Conservation (phyloP, 768 basidiomycete species). For the Pulveroboletus ravenelii region DNA sequence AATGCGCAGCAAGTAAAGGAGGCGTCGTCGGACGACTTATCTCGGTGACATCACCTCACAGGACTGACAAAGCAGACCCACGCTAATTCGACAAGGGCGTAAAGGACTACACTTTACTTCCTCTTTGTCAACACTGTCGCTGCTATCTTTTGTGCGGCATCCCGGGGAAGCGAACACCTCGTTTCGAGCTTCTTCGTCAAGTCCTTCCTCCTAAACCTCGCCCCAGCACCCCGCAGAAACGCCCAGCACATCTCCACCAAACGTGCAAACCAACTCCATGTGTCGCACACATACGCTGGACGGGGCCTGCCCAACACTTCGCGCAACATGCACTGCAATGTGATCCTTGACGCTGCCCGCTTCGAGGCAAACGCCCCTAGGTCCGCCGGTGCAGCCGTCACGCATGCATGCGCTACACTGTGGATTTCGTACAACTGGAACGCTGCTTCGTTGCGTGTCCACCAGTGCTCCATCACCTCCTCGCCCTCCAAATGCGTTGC, state of each 20-base stretch:
- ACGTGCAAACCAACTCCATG: not conserved
- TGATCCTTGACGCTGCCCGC: not conserved
- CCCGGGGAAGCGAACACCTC: too few species aligned
- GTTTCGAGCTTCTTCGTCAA: not conserved
- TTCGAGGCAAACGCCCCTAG: not conserved
- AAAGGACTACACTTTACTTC: too few species aligned
- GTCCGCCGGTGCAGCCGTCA: conserved; percentile 3
- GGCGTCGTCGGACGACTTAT: too few species aligned
- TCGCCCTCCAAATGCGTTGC: conserved; percentile 5
- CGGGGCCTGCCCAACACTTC: not conserved
- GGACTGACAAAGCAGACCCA: too few species aligned
- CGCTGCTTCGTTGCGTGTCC: conserved; percentile 1
- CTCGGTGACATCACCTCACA: too few species aligned
- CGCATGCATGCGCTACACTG: conserved; percentile 7
- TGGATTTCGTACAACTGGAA: not conserved
- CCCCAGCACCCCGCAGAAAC: too few species aligned
- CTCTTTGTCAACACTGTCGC: too few species aligned
- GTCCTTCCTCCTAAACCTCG: not conserved
- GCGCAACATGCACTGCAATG: not conserved
- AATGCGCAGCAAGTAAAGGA: too few species aligned
- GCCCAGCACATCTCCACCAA: not conserved
- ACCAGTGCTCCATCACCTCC: not conserved
- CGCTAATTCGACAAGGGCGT: too few species aligned
- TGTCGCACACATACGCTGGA: not conserved
- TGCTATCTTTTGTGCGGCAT: too few species aligned